These are phyloP conservation scores for Crucibulum parvulum DNA, from an alignment of 1,284 basidiomycete species.

Conservation along the genomic window DNA sequence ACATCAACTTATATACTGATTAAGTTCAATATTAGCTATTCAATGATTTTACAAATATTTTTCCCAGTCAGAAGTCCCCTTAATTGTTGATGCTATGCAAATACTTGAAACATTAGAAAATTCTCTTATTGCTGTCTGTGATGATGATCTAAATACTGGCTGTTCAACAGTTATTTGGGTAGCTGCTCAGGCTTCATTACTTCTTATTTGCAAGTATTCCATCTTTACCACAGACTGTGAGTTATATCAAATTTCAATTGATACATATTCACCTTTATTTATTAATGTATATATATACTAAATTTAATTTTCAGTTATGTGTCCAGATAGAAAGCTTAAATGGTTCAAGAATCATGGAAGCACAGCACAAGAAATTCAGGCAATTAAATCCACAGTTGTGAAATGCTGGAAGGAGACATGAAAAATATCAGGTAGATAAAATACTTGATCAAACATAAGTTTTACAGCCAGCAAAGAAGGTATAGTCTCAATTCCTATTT, in stretches of 20 bases:
- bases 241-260: constrained; percentile 22
- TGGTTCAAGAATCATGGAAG: constrained; percentile 18
- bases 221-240: constrained; percentile 16
- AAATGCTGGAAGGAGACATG: constrained; percentile 12
- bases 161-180: constrained; percentile 12
- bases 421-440: not conserved
- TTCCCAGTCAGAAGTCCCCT: constrained; percentile 17
- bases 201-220: constrained; percentile 22
- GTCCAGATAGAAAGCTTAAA: constrained; percentile 21
- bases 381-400: constrained; percentile 12
- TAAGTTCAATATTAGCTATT: constrained; percentile 14
- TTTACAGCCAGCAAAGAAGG: not conserved
- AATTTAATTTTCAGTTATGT: constrained; percentile 19
- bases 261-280: constrained; percentile 6
- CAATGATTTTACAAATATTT: constrained; percentile 17
- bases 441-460: not conserved
- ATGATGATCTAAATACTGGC: not conserved
- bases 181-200: constrained; percentile 16
- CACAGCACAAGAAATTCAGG: not conserved
- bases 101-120: constrained; percentile 13
- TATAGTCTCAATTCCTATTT: not conserved
- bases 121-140: constrained; percentile 3
- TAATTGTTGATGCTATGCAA: constrained; percentile 24
- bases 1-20: not conserved
- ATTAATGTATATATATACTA: not conserved